Evolutionary conservation across 2,329 filamentous ascomycete genomes (phyloP).

Genomic region (Fragosphaeria purpurea): DNA sequence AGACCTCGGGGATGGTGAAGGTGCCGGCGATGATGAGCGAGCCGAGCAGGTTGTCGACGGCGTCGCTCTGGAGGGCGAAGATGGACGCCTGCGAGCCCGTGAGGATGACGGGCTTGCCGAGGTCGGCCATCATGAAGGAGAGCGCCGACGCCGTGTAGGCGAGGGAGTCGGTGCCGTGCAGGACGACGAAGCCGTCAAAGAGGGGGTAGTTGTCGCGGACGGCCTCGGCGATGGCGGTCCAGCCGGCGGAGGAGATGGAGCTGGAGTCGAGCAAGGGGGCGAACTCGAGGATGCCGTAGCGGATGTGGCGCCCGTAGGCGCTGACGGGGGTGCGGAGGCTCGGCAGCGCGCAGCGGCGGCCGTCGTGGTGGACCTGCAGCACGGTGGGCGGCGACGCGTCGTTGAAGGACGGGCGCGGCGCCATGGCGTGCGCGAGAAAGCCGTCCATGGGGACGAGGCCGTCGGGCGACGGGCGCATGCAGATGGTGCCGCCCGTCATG

Average conservation of each 20-base stretch:
- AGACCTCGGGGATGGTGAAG: constrained; percentile 87
- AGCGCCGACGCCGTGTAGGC: constrained; percentile 84
- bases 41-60: constrained; percentile 79
- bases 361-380: constrained; percentile 41
- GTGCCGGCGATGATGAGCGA: constrained; percentile 85
- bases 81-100: constrained; percentile 80
- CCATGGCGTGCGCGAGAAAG: constrained; percentile 75
- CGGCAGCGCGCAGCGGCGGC: constrained; percentile 42
- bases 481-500: constrained; percentile 84
- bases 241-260: constrained; percentile 77
- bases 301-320: constrained; percentile 68
- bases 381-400: constrained; percentile 50
- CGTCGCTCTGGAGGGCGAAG: constrained; percentile 82
- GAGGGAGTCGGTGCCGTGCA: constrained; percentile 84
- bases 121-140: constrained; percentile 84
- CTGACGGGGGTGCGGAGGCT: constrained; percentile 72
- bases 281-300: constrained; percentile 80
- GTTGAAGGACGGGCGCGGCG: constrained; percentile 75
- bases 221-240: constrained; percentile 73
- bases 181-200: constrained; percentile 83
- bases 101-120: constrained; percentile 84
- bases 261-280: constrained; percentile 77
- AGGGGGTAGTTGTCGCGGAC: constrained; percentile 76
- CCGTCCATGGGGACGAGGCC: constrained; percentile 72
- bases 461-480: constrained; percentile 73